phyloP scores from a whole-genome alignment of 257 asterid genomes.

The Nicotiana knightiana region DNA sequence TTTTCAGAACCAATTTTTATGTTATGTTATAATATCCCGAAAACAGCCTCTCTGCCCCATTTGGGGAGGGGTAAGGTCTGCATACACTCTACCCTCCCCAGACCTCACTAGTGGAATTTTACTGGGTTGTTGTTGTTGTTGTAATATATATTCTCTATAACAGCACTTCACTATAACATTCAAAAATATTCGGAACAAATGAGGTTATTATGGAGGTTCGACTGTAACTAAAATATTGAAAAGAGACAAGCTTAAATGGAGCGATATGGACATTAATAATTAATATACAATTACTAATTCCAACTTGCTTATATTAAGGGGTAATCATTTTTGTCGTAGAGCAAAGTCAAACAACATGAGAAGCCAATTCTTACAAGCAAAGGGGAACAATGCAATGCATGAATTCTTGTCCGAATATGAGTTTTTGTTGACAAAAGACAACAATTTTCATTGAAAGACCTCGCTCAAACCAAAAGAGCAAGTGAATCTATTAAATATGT shows the following conservation, averaged over 20 bases:
- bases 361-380: background rate
- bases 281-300: background rate
- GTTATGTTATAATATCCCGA: too few species aligned
- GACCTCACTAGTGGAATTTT: too few species aligned
- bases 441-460: background rate
- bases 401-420: background rate
- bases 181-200: too few species aligned
- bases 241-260: background rate
- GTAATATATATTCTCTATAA: too few species aligned
- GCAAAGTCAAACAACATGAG: background rate
- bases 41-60: too few species aligned
- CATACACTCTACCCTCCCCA: too few species aligned
- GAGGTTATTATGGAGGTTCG: too few species aligned
- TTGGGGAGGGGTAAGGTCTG: too few species aligned
- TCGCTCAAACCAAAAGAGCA: background rate
- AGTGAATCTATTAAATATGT: background rate
- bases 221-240: background rate
- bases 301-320: background rate
- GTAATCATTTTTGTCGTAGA: background rate
- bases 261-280: background rate
- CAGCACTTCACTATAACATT: too few species aligned
- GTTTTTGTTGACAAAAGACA: background rate
- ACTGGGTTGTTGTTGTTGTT: too few species aligned
- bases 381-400: background rate
- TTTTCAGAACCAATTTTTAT: too few species aligned